Evolutionary conservation across 345 rosid genomes (phyloP).

Genomic region (Capsella bursapastoris): DNA sequence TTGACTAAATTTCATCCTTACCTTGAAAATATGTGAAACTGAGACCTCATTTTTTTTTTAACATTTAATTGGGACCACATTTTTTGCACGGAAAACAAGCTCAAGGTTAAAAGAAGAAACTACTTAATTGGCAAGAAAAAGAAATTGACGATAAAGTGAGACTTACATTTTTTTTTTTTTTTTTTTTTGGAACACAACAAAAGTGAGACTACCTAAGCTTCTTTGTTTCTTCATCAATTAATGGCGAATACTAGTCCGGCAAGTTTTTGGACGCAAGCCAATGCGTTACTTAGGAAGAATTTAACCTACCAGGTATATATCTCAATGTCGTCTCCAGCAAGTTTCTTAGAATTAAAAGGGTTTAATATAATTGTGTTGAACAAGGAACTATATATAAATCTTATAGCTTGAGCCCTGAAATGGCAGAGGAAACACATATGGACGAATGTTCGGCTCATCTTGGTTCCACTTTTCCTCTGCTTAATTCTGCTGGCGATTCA

Average conservation of each 20-base stretch:
- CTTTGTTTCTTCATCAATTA: conserved; percentile 29
- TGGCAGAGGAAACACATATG: conserved; percentile 68
- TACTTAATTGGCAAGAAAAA: not conserved
- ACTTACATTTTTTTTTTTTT: too few relatives aligned
- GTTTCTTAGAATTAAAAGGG: not conserved
- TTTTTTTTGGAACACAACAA: too few relatives aligned
- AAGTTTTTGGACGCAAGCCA: conserved; percentile 72
- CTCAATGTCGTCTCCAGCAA: not conserved
- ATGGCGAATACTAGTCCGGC: conserved; percentile 59
- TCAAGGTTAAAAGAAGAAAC: not conserved
- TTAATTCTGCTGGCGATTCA: conserved; percentile 59
- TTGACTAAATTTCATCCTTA: not conserved
- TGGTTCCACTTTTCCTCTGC: conserved; percentile 75
- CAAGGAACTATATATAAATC: not conserved
- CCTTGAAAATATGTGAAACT: not conserved
- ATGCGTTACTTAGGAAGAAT: conserved; percentile 85
- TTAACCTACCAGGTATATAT: conserved; percentile 71
- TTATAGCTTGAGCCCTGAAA: not conserved
- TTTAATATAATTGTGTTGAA: not conserved
- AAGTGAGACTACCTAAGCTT: conserved; percentile 2
- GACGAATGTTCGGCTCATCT: conserved; percentile 70
- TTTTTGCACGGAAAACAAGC: not conserved
- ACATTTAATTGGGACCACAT: not conserved
- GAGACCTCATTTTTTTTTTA: not conserved
- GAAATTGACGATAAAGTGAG: not conserved